These are phyloP conservation scores for Xylariales sp. DNA, from an alignment of 2,329 filamentous ascomycete species.

Conservation along the genomic window DNA sequence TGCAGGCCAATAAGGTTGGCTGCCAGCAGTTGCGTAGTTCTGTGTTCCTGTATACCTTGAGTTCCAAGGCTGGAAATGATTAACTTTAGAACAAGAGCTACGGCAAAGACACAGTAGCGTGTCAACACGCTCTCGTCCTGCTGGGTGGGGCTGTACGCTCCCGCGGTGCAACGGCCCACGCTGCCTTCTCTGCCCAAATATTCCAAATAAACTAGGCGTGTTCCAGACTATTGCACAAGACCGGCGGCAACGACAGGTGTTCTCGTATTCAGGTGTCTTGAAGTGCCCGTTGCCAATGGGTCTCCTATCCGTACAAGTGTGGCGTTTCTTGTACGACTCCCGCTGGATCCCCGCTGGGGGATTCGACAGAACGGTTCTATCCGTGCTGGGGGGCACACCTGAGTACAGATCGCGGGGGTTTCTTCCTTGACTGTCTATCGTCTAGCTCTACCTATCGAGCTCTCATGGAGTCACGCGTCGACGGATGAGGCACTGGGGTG, in stretches of 20 bases:
- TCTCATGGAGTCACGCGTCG: conserved; percentile 31
- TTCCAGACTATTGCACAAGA: conserved; percentile 21
- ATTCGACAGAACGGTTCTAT: conserved; percentile 24
- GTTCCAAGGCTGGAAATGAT: conserved; percentile 2
- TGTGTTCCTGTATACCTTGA: conserved; percentile 7
- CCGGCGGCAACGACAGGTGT: conserved; percentile 19
- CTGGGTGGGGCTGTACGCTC: conserved; percentile 27
- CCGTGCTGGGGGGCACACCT: conserved; percentile 16
- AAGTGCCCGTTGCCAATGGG: conserved; percentile 28
- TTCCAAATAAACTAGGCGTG: too few species aligned
- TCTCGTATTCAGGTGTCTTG: conserved; percentile 28
- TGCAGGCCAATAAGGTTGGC: conserved; percentile 25
- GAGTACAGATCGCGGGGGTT: conserved; percentile 26
- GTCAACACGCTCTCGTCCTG: too few species aligned
- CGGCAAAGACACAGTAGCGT: neutral
- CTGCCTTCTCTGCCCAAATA: too few species aligned
- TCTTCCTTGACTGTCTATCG: conserved; percentile 6
- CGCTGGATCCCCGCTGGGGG: conserved; percentile 18
- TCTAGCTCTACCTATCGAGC: conserved; percentile 6
- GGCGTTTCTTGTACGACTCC: conserved; percentile 29
- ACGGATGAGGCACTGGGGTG: conserved; percentile 32
- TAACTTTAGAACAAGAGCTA: neutral
- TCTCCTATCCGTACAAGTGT: conserved; percentile 27
- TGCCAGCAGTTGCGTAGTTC: conserved; percentile 8
- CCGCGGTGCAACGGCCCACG: conserved; percentile 27